These are phyloP conservation scores for Volvox reticuliferus DNA, from an alignment of 139 green algal genomes.

Conservation along the genomic window DNA sequence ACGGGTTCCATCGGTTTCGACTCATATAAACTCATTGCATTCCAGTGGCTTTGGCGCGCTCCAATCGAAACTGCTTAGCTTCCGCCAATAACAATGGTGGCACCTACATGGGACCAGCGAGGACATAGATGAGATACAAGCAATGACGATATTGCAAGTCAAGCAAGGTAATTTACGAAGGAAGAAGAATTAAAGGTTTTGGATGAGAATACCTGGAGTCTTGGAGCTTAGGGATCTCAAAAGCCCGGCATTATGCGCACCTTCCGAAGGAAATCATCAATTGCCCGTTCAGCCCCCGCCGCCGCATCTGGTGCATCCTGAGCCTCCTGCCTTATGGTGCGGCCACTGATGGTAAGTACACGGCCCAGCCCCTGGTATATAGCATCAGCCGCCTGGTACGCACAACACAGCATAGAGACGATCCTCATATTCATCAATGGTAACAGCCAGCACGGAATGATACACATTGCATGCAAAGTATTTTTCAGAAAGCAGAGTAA, in stretches of 20 bases:
- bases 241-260: not conserved
- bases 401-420: not conserved
- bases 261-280: constrained; percentile 29
- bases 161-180: no score
- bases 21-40: no score
- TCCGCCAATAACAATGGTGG: no score
- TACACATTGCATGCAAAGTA: not conserved
- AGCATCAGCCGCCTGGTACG: constrained; percentile 30
- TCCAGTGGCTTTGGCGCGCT: no score
- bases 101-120: no score
- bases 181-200: no score
- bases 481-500: not conserved
- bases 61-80: no score
- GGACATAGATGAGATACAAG: no score
- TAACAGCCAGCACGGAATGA: not conserved
- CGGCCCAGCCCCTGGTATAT: constrained; percentile 52
- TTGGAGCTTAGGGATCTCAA: no score
- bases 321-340: constrained; percentile 58
- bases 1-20: no score
- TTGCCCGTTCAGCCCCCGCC: constrained; percentile 12
- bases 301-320: constrained; percentile 35
- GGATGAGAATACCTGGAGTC: no score
- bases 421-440: not conserved
- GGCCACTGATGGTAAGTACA: constrained; percentile 62
- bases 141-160: no score